Percentiles rank a stretch among this genome's conserved stretches.
Conservation (phyloP, 805 yeast species). For the Kodamaea neixiangensis region DNA sequence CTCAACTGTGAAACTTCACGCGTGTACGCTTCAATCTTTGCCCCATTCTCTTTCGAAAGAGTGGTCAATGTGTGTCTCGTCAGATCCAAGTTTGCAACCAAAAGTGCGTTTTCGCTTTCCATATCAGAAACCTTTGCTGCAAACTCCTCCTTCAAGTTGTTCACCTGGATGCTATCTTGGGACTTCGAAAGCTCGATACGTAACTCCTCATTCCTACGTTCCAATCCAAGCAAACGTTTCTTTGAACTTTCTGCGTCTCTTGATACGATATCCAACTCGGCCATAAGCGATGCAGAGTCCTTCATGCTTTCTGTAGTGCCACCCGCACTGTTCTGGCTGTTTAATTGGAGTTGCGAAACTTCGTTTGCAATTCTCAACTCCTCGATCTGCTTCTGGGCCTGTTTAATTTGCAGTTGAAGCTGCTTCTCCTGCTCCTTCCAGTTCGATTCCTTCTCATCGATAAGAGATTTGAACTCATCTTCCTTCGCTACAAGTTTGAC, state of each 20-base stretch:
- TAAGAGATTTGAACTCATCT: constrained; percentile 62
- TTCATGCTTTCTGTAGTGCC: constrained; percentile 36
- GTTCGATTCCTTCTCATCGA: constrained; percentile 72
- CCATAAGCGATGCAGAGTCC: constrained; percentile 37
- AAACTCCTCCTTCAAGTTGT: constrained; percentile 41
- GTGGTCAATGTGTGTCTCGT: constrained; percentile 35
- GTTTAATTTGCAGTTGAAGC: constrained; percentile 50
- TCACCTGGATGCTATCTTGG: constrained; percentile 47
- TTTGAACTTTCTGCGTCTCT: constrained; percentile 76
- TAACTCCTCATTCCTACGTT: constrained; percentile 74
- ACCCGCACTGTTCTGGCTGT: constrained; percentile 31
- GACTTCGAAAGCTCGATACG: constrained; percentile 62
- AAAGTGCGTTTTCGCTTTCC: constrained; percentile 68
- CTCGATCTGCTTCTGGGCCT: constrained; percentile 55
- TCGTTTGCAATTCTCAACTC: constrained; percentile 67
- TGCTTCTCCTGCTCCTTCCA: constrained; percentile 64
- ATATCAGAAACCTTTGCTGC: constrained; percentile 52
- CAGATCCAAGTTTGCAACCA: constrained; percentile 59
- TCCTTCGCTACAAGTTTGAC: constrained; percentile 68
- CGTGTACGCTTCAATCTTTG: constrained; percentile 38
- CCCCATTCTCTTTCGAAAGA: constrained; percentile 24
- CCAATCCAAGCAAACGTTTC: constrained; percentile 66
- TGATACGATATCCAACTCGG: constrained; percentile 65
- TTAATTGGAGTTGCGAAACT: constrained; percentile 60
- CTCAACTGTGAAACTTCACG: constrained; percentile 50